phyloP scores from a whole-genome alignment of 257 asterid genomes.

The Rhazya stricta region DNA sequence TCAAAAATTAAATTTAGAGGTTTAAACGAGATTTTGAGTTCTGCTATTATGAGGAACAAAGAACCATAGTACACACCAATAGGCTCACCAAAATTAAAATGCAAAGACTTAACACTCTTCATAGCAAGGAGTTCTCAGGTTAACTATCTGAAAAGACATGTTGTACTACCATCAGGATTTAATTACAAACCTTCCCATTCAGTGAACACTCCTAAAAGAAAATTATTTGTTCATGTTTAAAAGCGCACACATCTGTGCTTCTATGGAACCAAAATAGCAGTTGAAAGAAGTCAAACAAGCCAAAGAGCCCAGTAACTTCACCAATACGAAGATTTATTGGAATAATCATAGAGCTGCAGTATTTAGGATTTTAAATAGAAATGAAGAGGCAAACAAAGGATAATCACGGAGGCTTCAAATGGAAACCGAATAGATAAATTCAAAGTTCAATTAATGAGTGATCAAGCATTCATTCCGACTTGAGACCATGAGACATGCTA shows the following conservation, averaged over 20 bases:
- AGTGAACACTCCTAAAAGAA: not conserved
- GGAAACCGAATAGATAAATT: not conserved
- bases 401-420: not conserved
- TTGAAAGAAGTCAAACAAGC: not conserved
- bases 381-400: not conserved
- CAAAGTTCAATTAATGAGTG: not conserved
- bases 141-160: not conserved
- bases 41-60: not conserved
- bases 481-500: not conserved
- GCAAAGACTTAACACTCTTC: not conserved
- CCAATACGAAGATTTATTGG: too few species aligned
- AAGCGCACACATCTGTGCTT: not conserved
- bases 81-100: not conserved
- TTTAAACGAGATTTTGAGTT: not conserved
- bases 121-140: not conserved
- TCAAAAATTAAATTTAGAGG: not conserved
- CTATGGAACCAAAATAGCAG: not conserved
- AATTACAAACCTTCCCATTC: not conserved
- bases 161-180: not conserved
- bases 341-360: not conserved
- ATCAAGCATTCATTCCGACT: too few species aligned
- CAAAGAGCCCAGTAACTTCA: not conserved
- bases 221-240: not conserved
- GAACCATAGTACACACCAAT: not conserved
- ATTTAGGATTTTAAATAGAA: not conserved